phyloP scores from a whole-genome alignment of 2,329 filamentous ascomycete species.

The Chaetothyriales sp. region DNA sequence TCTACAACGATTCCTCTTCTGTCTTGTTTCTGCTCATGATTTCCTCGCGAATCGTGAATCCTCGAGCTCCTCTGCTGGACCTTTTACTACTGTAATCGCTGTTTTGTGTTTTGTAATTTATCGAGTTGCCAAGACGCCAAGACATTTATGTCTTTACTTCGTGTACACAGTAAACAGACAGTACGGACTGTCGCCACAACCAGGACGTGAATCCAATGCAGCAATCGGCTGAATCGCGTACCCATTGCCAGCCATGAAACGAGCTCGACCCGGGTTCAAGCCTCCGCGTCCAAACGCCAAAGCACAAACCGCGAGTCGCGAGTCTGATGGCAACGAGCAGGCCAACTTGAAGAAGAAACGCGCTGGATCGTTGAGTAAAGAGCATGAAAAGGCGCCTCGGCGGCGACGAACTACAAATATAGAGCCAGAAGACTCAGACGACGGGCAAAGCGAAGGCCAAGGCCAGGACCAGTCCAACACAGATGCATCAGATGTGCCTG shows the following conservation, averaged over 20 bases:
- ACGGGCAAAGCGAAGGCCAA: constrained; percentile 1
- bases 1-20: neutral
- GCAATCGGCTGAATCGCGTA: neutral
- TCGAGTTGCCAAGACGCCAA: no score
- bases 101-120: no score
- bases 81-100: no score
- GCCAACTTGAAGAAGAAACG: constrained; percentile 11
- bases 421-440: constrained; percentile 2
- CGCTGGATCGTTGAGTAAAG: constrained; percentile 2
- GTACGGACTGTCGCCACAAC: neutral
- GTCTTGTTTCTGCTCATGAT: neutral
- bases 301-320: constrained; percentile 8
- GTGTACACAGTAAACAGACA: no score
- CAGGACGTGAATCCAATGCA: neutral
- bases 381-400: constrained; percentile 7
- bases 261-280: constrained; percentile 30
- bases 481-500: constrained; percentile 2
- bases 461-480: constrained; percentile 3
- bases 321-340: constrained; percentile 10
- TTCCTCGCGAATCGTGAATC: no score
- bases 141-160: no score
- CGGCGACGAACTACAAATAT: neutral
- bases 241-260: constrained; percentile 19
- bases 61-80: no score
- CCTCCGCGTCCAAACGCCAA: constrained; percentile 24